Percentiles rank a stretch among this genome's conserved stretches.
Conservation (phyloP, 2,329 filamentous ascomycete species). For the Graphiopsis chlorocephala region DNA sequence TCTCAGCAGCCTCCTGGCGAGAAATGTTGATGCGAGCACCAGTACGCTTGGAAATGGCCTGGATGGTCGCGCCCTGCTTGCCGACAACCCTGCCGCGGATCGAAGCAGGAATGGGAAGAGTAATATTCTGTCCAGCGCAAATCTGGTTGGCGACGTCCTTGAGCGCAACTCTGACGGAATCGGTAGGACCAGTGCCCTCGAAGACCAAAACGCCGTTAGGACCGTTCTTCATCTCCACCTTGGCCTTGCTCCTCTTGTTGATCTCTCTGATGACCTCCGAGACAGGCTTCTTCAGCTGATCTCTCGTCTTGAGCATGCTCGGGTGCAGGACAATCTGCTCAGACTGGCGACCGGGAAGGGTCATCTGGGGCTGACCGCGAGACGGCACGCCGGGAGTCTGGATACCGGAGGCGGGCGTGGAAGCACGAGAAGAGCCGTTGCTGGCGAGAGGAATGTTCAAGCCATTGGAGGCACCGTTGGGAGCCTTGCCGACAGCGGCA, state of each 20-base stretch:
- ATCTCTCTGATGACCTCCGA: slow-evolving; percentile 85
- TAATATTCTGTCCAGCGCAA: slow-evolving; percentile 72
- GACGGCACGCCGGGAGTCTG: slow-evolving; percentile 48
- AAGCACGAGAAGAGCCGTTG: slow-evolving; percentile 55
- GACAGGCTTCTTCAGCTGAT: slow-evolving; percentile 79
- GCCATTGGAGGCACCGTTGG: slow-evolving; percentile 37
- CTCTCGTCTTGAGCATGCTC: slow-evolving; percentile 71
- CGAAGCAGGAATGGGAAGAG: slow-evolving; percentile 77
- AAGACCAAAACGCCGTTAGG: slow-evolving; percentile 73
- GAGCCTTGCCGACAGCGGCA: slow-evolving; percentile 45
- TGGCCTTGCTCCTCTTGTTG: slow-evolving; percentile 86
- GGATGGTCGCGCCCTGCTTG: slow-evolving; percentile 84
- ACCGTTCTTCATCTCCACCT: slow-evolving; percentile 72
- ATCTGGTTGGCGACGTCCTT: slow-evolving; percentile 87
- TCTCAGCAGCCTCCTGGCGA: slow-evolving; percentile 65
- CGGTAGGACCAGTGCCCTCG: slow-evolving; percentile 78
- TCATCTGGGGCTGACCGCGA: slow-evolving; percentile 51
- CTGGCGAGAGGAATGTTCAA: slow-evolving; percentile 41
- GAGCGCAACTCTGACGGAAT: slow-evolving; percentile 81
- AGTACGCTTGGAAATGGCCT: slow-evolving; percentile 82
- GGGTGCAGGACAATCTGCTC: slow-evolving; percentile 73
- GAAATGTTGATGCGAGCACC: slow-evolving; percentile 89
- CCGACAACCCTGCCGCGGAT: slow-evolving; percentile 90
- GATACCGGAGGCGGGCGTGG: slow-evolving; percentile 62
- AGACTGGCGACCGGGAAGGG: slow-evolving; percentile 77